Percentiles rank a stretch among this genome's conserved stretches.
Conservation (phyloP, 2,329 filamentous ascomycete genomes). For the Aspergillus sp. region DNA sequence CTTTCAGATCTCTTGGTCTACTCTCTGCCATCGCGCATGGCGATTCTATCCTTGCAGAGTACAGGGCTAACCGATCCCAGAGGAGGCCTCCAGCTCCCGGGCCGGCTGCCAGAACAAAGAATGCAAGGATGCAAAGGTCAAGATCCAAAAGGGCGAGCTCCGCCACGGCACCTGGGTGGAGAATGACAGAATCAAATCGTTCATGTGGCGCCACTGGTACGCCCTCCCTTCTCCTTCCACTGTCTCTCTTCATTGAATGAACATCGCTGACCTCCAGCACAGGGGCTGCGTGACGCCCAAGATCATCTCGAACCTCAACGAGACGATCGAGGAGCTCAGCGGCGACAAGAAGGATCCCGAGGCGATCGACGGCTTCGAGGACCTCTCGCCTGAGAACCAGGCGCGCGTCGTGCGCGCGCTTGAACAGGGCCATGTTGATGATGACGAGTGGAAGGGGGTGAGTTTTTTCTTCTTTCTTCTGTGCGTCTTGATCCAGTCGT, state of each 20-base stretch:
- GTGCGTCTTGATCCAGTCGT: too few relatives aligned
- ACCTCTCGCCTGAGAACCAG: conserved; percentile 66
- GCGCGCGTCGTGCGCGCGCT: conserved; percentile 73
- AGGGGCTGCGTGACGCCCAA: conserved; percentile 84
- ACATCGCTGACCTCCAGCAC: background rate
- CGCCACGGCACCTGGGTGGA: conserved; percentile 74
- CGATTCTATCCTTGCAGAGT: too few relatives aligned
- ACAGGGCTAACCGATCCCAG: conserved; percentile 50
- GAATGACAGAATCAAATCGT: conserved; percentile 60
- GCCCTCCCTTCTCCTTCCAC: conserved; percentile 21
- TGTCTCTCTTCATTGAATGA: background rate
- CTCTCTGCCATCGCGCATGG: background rate
- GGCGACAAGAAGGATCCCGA: conserved; percentile 56
- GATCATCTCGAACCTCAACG: conserved; percentile 64
- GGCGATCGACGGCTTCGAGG: conserved; percentile 77
- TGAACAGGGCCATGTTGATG: conserved; percentile 74
- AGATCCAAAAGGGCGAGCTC: conserved; percentile 76
- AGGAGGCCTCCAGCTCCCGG: conserved; percentile 67
- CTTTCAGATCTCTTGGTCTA: too few relatives aligned
- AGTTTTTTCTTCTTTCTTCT: conserved; percentile 32
- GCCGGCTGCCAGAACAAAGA: conserved; percentile 70
- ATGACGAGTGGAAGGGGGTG: conserved; percentile 87
- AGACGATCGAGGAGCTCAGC: conserved; percentile 44
- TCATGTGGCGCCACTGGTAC: conserved; percentile 85
- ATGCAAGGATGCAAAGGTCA: conserved; percentile 69